Percentiles rank a stretch among this genome's conserved stretches.
Evolutionary conservation across 73 alveolate species (phyloP).

Genomic region (Tetrahymena borealis): DNA sequence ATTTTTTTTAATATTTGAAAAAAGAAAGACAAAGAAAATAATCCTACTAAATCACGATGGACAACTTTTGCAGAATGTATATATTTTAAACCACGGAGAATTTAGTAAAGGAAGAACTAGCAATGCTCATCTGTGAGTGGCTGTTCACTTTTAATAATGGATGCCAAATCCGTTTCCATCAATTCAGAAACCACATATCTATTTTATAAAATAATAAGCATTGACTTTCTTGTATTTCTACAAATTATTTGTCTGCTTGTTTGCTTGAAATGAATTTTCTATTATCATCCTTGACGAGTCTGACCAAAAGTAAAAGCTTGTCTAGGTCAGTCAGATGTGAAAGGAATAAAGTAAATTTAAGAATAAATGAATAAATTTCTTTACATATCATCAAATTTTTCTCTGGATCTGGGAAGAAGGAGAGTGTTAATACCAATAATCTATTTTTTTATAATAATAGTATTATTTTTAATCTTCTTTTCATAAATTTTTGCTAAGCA

Average conservation of each 20-base stretch:
- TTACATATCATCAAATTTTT: slow-evolving; percentile 55
- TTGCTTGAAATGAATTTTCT: not conserved
- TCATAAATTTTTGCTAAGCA: too few species aligned
- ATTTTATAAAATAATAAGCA: not conserved
- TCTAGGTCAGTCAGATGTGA: not conserved
- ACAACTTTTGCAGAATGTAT: slow-evolving; percentile 83
- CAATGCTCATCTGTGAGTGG: slow-evolving; percentile 76
- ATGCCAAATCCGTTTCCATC: slow-evolving; percentile 83
- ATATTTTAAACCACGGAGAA: slow-evolving; percentile 82
- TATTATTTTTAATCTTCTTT: not conserved
- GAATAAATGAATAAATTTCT: not conserved
- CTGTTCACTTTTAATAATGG: slow-evolving; percentile 62
- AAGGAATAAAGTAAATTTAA: not conserved
- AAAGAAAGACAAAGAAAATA: slow-evolving; percentile 54
- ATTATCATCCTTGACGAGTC: not conserved
- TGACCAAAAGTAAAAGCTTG: not conserved
- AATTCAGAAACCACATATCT: slow-evolving; percentile 70
- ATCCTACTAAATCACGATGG: slow-evolving; percentile 62
- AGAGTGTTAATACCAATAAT: slow-evolving; percentile 44
- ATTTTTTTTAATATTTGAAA: slow-evolving; percentile 64
- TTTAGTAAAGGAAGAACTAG: slow-evolving; percentile 79
- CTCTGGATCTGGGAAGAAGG: slow-evolving; percentile 51
- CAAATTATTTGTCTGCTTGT: not conserved
- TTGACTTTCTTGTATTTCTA: not conserved
- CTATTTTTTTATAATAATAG: slow-evolving; percentile 1